A percentile compares a stretch with the other conserved stretches of the same genome.
Conservation (phyloP, 2,329 filamentous ascomycete genomes). For the Fusarium incarnatum region DNA sequence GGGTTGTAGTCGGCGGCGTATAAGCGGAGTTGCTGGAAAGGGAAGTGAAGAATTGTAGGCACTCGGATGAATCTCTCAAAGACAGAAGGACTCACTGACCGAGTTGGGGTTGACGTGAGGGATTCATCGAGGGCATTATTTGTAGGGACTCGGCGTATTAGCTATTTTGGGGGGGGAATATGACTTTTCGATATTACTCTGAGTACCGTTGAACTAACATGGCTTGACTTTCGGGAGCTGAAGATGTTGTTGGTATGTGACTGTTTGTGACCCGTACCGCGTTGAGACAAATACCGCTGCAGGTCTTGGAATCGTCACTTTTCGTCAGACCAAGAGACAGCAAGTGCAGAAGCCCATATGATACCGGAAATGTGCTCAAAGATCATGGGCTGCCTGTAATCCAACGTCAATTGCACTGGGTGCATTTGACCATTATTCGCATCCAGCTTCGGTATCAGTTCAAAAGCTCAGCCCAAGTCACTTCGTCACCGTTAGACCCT, state of each 20-base stretch:
- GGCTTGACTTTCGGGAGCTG: not conserved
- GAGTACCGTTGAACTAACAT: not conserved
- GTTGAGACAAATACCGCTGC: not conserved
- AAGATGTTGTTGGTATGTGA: not conserved
- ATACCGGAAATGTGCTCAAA: fast-evolving
- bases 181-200: not conserved
- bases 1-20: not conserved
- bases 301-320: not conserved
- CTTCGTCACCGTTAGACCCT: not conserved
- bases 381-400: too few species aligned
- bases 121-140: too few species aligned
- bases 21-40: not conserved
- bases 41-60: not conserved
- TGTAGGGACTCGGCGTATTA: too few species aligned
- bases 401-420: fast-evolving
- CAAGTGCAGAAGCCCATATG: fast-evolving
- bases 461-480: too few species aligned
- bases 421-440: fast-evolving
- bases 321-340: not conserved
- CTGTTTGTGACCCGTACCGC: not conserved
- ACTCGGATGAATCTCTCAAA: not conserved
- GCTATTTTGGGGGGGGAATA: not conserved
- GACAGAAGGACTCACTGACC: not conserved
- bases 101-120: not conserved
- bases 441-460: fast-evolving